Evolutionary conservation across 805 yeast genomes (phyloP), one percentile per base, ranked within the genome.

Genomic region (Isabelozyma gotoi): DNA sequence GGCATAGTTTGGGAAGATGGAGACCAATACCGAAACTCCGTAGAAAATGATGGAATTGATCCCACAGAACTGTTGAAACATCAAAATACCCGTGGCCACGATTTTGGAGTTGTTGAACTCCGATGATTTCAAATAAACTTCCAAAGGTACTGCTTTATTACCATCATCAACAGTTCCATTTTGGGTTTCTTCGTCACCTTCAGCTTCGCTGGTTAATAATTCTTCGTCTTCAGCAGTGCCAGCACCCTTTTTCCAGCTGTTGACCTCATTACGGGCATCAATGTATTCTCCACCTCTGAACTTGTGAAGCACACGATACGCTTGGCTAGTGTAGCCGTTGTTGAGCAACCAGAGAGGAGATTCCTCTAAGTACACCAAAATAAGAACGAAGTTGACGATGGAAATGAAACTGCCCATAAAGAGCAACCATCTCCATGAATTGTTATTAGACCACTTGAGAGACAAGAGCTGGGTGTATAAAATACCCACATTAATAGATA

Each of bases 31-130:
- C 11, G 88, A 80, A 4, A 92, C 97, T 4, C 99, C 99, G 62
- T 92, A 94, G 60, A 92, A 88, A 16, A 94, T 81, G 46, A 94
- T 89, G 2, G 96, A 82, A 62, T 94, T 94, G 59, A 94, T 88
- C 27, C 99, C 99, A 53, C 89, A 82, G 45, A 92, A 80, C 62
- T 94, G 99, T 67, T 94, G 99, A 14, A 91, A 84, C 16, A 84
- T 68, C 73, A 91, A 78, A 14, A 89, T 75, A 2, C 85, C 80
- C 0, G 90, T 80, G 7, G 90, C 86, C 0, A 83, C 85, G 15
- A 77, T 55, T 38, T 83, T 71, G 4, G 94, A 82, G 41, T 77
- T 78, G 27, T 67, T 61, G 63, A 78, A 89, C 36, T 63, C 72
- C 0, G 78, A 65, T 14, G 73, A 65, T 0, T 71, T 69, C 36